These are phyloP conservation scores for Brachypodium distachyon DNA, from an alignment of 202 grass and related monocot genomes.

Conservation along the genomic window DNA sequence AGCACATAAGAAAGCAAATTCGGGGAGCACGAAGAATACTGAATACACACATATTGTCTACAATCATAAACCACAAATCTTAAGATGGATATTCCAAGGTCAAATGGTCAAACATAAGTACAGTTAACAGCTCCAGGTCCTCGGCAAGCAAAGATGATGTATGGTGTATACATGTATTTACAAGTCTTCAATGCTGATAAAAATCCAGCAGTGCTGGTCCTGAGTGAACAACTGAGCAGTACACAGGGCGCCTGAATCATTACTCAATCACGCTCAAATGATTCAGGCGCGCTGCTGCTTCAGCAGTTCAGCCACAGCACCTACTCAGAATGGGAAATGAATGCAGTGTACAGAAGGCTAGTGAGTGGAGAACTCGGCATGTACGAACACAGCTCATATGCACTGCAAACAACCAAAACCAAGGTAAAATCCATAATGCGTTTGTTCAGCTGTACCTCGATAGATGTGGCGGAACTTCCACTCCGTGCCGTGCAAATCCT, in stretches of 20 bases:
- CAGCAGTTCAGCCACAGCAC: background rate
- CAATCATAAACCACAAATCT: background rate
- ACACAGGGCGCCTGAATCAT: background rate
- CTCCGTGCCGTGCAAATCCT: slow-evolving; percentile 83
- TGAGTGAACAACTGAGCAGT: background rate
- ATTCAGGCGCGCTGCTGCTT: background rate
- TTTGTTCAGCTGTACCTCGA: slow-evolving; percentile 40
- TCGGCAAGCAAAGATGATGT: background rate
- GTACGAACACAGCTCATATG: background rate
- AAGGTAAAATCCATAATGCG: background rate
- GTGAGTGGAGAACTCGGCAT: background rate
- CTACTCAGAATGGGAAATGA: background rate
- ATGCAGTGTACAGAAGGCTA: background rate
- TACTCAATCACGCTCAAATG: background rate
- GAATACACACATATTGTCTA: background rate
- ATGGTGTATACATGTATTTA: background rate
- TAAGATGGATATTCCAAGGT: background rate
- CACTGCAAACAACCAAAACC: background rate
- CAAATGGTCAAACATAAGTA: background rate
- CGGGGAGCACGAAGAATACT: background rate
- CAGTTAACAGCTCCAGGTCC: background rate
- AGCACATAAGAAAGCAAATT: slow-evolving; percentile 1
- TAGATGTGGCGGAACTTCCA: slow-evolving; percentile 99
- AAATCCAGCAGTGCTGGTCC: background rate
- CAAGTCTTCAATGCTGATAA: background rate